phyloP scores from a whole-genome alignment of 768 basidiomycete species.

The Termitomyces sp. region DNA sequence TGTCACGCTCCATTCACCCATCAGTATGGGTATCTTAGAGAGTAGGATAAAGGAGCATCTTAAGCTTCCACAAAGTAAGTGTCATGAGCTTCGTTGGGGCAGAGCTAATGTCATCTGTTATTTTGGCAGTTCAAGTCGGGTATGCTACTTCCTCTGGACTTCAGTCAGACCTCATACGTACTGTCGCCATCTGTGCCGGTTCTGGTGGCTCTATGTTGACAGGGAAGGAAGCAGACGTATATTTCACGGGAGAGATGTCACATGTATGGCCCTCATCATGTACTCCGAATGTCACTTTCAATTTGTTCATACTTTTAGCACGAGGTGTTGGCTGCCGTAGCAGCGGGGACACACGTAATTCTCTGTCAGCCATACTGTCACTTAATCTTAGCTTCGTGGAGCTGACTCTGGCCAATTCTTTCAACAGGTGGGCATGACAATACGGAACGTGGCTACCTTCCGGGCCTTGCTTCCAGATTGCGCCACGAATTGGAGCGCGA shows the following conservation, averaged over 20 bases:
- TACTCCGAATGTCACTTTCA: conserved; percentile 11
- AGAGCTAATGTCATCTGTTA: conserved; percentile 15
- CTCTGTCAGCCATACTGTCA: conserved; percentile 57
- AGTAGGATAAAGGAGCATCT: conserved; percentile 67
- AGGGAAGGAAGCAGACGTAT: conserved; percentile 75
- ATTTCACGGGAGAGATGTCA: conserved; percentile 89
- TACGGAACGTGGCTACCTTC: conserved; percentile 92
- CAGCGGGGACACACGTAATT: conserved; percentile 72
- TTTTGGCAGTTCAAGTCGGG: conserved; percentile 61
- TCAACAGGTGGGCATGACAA: conserved; percentile 81
- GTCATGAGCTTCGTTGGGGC: background rate
- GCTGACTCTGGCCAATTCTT: conserved; percentile 7
- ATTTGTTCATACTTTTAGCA: conserved; percentile 47
- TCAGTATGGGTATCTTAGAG: conserved; percentile 57
- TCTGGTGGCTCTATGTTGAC: conserved; percentile 76
- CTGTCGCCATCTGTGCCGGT: conserved; percentile 89
- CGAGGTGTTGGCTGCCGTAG: conserved; percentile 78
- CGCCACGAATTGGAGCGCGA: conserved; percentile 39
- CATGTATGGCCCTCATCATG: conserved; percentile 50
- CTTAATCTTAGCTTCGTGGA: conserved; percentile 19
- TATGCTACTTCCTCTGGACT: conserved; percentile 28
- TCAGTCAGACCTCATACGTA: conserved; percentile 35
- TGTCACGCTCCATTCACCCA: conserved; percentile 53
- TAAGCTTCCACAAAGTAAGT: conserved; percentile 52
- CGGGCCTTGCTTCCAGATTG: conserved; percentile 64